Conservation (phyloP, 2,329 filamentous ascomycete species). For the Chaetomium olivaceum region DNA sequence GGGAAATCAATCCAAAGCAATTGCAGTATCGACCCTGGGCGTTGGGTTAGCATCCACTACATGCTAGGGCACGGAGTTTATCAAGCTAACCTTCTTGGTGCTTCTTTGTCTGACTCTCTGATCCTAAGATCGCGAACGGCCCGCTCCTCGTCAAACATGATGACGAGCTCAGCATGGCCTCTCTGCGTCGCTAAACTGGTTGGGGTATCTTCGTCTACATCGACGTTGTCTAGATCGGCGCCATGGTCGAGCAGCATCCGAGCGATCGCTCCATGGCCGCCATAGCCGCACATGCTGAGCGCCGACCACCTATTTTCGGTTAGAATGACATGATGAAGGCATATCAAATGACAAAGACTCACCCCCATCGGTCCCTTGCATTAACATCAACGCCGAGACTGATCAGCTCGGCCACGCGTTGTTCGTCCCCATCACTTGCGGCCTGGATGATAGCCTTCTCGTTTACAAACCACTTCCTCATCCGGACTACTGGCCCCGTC, state of each 20-base stretch:
- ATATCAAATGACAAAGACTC: background rate
- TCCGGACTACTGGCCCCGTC: background rate
- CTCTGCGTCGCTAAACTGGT: background rate
- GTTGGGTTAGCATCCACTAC: no score
- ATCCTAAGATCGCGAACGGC: background rate
- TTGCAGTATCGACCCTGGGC: no score
- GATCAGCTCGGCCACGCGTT: background rate
- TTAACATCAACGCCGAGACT: background rate
- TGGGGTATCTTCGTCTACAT: background rate
- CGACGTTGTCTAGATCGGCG: background rate
- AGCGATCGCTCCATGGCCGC: background rate
- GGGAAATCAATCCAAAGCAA: no score
- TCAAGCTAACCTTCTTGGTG: no score
- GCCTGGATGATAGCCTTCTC: background rate
- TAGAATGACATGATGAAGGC: no score
- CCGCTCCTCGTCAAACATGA: background rate
- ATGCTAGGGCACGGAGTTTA: no score
- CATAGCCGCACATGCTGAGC: no score
- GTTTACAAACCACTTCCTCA: background rate
- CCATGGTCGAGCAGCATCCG: background rate
- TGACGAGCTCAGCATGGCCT: background rate
- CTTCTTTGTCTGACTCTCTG: no score
- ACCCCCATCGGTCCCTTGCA: background rate
- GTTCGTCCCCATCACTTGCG: background rate
- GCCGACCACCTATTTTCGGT: no score